These are phyloP conservation scores for Albifimbria verrucaria DNA, from an alignment of 2,329 filamentous ascomycete genomes.

Conservation along the genomic window DNA sequence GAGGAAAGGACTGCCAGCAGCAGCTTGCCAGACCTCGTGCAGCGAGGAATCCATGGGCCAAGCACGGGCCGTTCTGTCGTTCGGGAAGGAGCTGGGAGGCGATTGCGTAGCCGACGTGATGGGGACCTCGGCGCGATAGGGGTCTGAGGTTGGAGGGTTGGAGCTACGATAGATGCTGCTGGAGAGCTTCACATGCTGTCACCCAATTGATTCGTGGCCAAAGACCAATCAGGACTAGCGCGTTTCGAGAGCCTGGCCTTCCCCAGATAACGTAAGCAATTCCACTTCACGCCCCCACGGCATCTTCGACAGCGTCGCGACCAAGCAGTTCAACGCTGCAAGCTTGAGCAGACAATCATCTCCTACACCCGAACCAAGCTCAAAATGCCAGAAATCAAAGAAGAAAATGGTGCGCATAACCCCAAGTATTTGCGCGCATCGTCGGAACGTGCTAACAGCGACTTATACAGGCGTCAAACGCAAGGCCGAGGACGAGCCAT, in stretches of 20 bases:
- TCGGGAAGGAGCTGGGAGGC: neutral
- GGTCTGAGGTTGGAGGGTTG: neutral
- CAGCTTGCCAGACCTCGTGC: constrained; percentile 90
- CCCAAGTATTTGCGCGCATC: too few species aligned
- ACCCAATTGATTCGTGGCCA: neutral
- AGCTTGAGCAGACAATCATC: too few species aligned
- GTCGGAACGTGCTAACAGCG: neutral
- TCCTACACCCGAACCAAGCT: neutral
- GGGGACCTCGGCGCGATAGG: neutral
- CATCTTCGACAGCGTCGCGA: too few species aligned
- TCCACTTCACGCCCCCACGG: neutral
- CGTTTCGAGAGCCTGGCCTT: neutral
- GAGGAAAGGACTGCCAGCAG: constrained; percentile 79
- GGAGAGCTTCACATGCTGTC: neutral
- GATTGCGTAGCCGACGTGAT: neutral
- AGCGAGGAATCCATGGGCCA: constrained; percentile 74
- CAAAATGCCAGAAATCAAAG: constrained; percentile 28
- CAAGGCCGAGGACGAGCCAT: constrained; percentile 66
- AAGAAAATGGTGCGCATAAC: constrained; percentile 30
- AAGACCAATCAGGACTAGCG: neutral
- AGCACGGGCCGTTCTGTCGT: neutral
- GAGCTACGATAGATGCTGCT: neutral
- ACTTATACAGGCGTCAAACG: constrained; percentile 62
- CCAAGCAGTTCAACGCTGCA: too few species aligned
- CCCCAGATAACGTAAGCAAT: neutral